These are phyloP conservation scores for Boletus vermiculosoides DNA, from an alignment of 768 basidiomycete genomes.

Conservation along the genomic window DNA sequence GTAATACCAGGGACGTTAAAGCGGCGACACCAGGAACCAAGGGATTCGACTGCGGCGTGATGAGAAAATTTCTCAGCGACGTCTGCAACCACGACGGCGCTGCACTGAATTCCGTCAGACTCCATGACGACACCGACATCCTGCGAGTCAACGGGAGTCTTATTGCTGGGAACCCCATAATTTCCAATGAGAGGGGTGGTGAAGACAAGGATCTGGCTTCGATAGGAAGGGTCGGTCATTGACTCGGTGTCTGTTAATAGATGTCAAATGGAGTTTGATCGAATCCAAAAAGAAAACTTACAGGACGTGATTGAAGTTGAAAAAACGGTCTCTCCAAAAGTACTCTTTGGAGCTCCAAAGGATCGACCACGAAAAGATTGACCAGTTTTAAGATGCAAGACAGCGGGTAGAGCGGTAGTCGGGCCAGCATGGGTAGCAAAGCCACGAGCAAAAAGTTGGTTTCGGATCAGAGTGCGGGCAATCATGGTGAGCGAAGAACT, in stretches of 20 bases:
- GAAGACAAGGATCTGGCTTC: constrained; percentile 97
- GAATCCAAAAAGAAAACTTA: constrained; percentile 36
- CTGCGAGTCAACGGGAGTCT: constrained; percentile 62
- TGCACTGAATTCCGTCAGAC: constrained; percentile 85
- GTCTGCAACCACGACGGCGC: constrained; percentile 90
- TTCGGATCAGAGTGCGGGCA: constrained; percentile 49
- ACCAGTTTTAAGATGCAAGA: constrained; percentile 90
- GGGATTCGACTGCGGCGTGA: constrained; percentile 88
- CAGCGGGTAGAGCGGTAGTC: constrained; percentile 59
- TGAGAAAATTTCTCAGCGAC: constrained; percentile 95
- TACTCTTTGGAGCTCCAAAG: constrained; percentile 85
- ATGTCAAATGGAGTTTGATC: constrained; percentile 7
- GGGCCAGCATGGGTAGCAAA: constrained; percentile 66
- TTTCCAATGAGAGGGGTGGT: constrained; percentile 98
- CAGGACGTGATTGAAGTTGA: constrained; percentile 99
- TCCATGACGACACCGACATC: constrained; percentile 90
- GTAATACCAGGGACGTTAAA: constrained; percentile 91
- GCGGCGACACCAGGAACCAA: constrained; percentile 91
- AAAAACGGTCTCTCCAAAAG: constrained; percentile 97
- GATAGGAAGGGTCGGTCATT: constrained; percentile 99
- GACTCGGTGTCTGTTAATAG: constrained; percentile 86
- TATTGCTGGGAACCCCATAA: constrained; percentile 91
- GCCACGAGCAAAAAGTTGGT: constrained; percentile 52
- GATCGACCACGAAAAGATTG: constrained; percentile 87
- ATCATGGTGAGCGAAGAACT: constrained; percentile 50